Conservation (phyloP, 2,329 filamentous ascomycete genomes). For the Domatiomyces catenatus region DNA sequence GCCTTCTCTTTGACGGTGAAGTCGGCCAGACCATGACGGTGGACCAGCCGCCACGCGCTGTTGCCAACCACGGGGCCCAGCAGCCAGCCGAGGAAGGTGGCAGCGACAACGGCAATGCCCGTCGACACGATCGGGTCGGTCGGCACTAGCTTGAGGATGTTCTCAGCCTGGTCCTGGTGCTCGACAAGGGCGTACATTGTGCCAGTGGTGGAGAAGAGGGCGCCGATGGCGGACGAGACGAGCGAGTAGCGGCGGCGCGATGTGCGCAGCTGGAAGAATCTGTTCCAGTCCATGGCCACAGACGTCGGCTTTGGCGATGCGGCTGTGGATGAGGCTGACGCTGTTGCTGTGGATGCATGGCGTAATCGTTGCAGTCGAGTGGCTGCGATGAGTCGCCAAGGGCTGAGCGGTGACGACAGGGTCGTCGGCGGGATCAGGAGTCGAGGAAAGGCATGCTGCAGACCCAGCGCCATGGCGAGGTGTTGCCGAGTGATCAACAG, state of each 20-base stretch:
- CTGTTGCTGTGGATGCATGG: slow-evolving; percentile 6
- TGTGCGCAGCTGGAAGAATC: slow-evolving; percentile 80
- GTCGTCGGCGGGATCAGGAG: neutral
- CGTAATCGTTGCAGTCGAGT: slow-evolving; percentile 8
- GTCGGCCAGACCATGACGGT: slow-evolving; percentile 38
- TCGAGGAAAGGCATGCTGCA: neutral
- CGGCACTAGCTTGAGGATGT: slow-evolving; percentile 14
- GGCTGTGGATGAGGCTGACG: neutral
- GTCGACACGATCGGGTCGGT: slow-evolving; percentile 78
- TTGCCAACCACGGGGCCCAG: slow-evolving; percentile 70
- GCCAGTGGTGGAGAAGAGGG: slow-evolving; percentile 46
- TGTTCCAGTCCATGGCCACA: slow-evolving; percentile 65
- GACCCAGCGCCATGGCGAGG: neutral
- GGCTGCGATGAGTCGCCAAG: neutral
- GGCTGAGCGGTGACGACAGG: slow-evolving; percentile 5
- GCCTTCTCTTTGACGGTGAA: slow-evolving; percentile 65
- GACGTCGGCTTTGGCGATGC: neutral
- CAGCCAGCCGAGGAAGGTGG: slow-evolving; percentile 73
- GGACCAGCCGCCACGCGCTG: slow-evolving; percentile 59
- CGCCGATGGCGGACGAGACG: slow-evolving; percentile 54
- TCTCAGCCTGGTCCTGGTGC: slow-evolving; percentile 13
- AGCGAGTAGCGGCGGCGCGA: slow-evolving; percentile 73
- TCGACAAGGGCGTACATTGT: slow-evolving; percentile 21
- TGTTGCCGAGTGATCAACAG: too few relatives aligned
- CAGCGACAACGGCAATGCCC: slow-evolving; percentile 62